phyloP scores from a whole-genome alignment of 2,329 filamentous ascomycete genomes.

The Madurella fahalii region DNA sequence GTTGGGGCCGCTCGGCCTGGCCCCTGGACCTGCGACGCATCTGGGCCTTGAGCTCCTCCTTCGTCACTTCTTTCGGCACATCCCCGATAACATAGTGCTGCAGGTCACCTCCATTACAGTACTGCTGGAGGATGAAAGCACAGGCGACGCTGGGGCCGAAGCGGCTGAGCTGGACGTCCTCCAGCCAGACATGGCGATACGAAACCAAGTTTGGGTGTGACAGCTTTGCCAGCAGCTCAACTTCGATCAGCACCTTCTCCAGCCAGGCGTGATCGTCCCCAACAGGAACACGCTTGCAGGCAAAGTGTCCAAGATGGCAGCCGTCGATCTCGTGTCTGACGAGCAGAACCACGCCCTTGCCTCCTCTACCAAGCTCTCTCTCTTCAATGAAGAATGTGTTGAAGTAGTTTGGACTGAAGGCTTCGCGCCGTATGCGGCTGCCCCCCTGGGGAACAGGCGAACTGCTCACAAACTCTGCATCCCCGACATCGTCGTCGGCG shows the following conservation, averaged over 20 bases:
- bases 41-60: constrained; percentile 84
- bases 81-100: constrained; percentile 80
- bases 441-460: constrained; percentile 44
- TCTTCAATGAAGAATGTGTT: constrained; percentile 90
- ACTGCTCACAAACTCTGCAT: constrained; percentile 52
- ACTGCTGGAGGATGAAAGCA: constrained; percentile 95
- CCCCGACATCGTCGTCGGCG: constrained; percentile 29
- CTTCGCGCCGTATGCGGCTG: constrained; percentile 75
- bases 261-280: constrained; percentile 93
- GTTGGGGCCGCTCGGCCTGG: constrained; percentile 58
- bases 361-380: constrained; percentile 77
- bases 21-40: constrained; percentile 79
- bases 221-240: constrained; percentile 84
- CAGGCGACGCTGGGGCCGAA: constrained; percentile 92
- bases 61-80: constrained; percentile 59
- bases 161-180: constrained; percentile 75
- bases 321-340: constrained; percentile 90
- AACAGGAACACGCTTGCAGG: constrained; percentile 94
- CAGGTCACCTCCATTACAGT: constrained; percentile 90
- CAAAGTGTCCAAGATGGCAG: constrained; percentile 83
- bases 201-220: constrained; percentile 94
- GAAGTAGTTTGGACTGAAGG: constrained; percentile 92
- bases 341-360: constrained; percentile 91
- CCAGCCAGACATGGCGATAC: constrained; percentile 95
- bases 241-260: constrained; percentile 88